Base-by-base conservation (phyloP, 164 flowering plant species). In the Brasenia schreberi region DNA sequence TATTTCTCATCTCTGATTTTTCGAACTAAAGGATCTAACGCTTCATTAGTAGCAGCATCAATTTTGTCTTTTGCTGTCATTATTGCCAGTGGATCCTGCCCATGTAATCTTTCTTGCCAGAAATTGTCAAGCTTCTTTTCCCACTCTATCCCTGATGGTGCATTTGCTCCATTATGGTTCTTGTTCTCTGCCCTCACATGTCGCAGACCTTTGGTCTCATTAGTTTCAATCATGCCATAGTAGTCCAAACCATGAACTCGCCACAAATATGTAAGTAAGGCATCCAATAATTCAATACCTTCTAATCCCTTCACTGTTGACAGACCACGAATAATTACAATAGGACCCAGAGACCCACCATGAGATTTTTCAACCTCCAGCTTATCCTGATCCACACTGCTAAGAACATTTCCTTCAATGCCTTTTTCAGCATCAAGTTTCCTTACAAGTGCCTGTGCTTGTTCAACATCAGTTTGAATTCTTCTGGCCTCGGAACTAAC, bases 1-100 rank as follows among this genome's bases (percentile, higher is more conserved):
- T 95, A 95, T 71, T 95, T 95, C 72, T 95, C 99, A 80, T 95
- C 99, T 78, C 96, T 88, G 61, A 95, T 95, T 77, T 95, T 95
- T 39, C 99, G 81, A 7, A 92, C 97, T 74, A 75, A 79, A 11
- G 99, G 99, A 75, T 95, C 97, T 64, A 95, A 73, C 45, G 72
- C 89, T 75, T 95, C 96, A 77, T 66, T 79, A 68, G 97, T 89
- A 69, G 91, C 84, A 6, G 89, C 92, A 71, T 95, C 98, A 71
- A 95, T 82, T 81, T 88, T 95, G 19, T 95, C 99, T 76, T 92
- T 95, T 5, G 89, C 96, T 64, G 97, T 82, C 97, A 87, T 88
- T 61, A 82, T 65, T 80, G 90, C 99, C 78, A 95, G 73, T 1
- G 97, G 99, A 78, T 92, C 99, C 69, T 80, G 89, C 67, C 92